Evolutionary conservation across 129 eudicot genomes (phyloP), one percentile per base, ranked within the genome.

Genomic region (Lactuca sativa): DNA sequence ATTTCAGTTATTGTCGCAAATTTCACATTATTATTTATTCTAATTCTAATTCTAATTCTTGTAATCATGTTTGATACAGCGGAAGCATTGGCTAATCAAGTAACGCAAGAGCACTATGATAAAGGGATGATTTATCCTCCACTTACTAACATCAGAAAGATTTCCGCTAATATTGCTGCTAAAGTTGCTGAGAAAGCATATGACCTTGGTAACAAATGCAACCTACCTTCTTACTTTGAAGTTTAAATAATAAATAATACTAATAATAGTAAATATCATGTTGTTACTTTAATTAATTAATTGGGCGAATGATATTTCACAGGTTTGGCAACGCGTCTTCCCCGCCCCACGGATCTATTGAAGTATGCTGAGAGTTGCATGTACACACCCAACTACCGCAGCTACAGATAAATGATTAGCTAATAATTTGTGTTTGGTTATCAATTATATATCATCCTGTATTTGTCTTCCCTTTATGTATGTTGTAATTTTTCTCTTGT

Each of bases 51-150:
- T 21, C 2, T 18, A 0, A 25, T 25, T 21, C 21, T 21, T n/a
- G n/a, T n/a, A 21, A 21, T 21, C 1, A 32, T 15, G 47, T 48
- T 16, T 74, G 73, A 47, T 59, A 59, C 88, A 92, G 96, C 98
- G 59, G 95, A 92, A 79, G 96, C 95, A 64, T 77, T 88, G 83
- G 98, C 98, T 31, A 74, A 69, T 67, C 96, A 89, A 89, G 98
- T 92, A 33, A 82, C 91, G 17, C 81, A 92, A 48, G 95, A 89
- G 74, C 92, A 92, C 78, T 92, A 76, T 11, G 91, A 84, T 14
- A 92, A 86, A 70, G 96, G 96, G 57, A 81, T 92, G 98, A 92
- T 81, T 9, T 92, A 88, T 60, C 98, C 98, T 9, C 98, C 96
- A 56, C 78, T 92, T 16, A 48, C 91, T 12, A 82, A 84, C 68